phyloP scores from a whole-genome alignment of 129 eudicot species.

The Arctium lappa region DNA sequence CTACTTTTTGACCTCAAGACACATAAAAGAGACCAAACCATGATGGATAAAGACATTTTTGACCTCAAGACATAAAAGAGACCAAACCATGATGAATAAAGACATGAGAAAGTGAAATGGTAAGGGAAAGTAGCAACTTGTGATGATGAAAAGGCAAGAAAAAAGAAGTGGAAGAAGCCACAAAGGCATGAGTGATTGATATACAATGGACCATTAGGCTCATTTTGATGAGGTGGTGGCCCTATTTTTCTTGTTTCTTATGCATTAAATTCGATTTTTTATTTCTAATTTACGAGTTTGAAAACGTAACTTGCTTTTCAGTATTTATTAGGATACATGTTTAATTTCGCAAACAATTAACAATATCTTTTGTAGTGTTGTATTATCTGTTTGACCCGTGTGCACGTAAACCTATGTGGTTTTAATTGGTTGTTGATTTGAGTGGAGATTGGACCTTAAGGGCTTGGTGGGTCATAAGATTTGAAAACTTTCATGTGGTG shows the following conservation, averaged over 20 bases:
- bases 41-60: conserved; percentile 43
- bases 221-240: conserved; percentile 26
- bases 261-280: neutral
- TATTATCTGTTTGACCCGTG: conserved; percentile 6
- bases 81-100: conserved; percentile 38
- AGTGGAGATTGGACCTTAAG: conserved; percentile 19
- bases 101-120: conserved; percentile 37
- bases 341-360: neutral
- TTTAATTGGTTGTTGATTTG: conserved; percentile 18
- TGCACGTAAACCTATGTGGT: neutral
- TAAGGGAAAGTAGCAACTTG: conserved; percentile 39
- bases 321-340: neutral
- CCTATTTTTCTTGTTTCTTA: conserved; percentile 12
- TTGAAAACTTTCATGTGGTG: conserved; percentile 39
- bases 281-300: neutral
- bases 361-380: neutral
- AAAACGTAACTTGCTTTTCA: conserved; percentile 4
- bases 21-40: conserved; percentile 37
- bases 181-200: conserved; percentile 17
- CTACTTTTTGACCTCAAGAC: conserved; percentile 41
- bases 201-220: conserved; percentile 22
- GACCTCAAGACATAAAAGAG: conserved; percentile 32
- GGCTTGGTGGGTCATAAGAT: conserved; percentile 34
- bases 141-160: conserved; percentile 44
- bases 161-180: conserved; percentile 14